A percentile compares a stretch with the other conserved stretches of the same genome.
phyloP scores from a whole-genome alignment of 2,329 filamentous ascomycete genomes.

The Epichloe uncinata region DNA sequence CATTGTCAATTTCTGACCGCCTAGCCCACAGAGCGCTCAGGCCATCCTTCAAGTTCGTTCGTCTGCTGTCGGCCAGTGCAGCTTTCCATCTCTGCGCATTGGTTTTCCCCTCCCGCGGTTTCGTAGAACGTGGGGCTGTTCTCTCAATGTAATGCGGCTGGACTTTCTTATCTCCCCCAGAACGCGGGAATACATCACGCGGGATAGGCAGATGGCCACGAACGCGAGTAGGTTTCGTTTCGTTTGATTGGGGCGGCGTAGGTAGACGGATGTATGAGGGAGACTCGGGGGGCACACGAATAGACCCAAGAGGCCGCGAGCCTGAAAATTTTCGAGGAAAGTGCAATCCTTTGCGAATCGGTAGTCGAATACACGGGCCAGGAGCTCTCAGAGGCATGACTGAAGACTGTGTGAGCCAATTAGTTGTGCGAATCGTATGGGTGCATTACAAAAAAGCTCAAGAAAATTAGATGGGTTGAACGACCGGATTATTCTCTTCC shows the following conservation, averaged over 20 bases:
- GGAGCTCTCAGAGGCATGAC: slow-evolving; percentile 17
- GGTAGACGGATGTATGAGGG: slow-evolving; percentile 80
- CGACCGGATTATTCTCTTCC: slow-evolving; percentile 2
- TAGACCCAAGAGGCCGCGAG: slow-evolving; percentile 25
- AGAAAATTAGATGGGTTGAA: background rate
- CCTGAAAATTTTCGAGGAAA: slow-evolving; percentile 20
- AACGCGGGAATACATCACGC: slow-evolving; percentile 58
- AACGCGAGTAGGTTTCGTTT: slow-evolving; percentile 31
- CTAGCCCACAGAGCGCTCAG: slow-evolving; percentile 56
- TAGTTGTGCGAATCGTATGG: background rate
- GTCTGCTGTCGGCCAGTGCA: slow-evolving; percentile 57
- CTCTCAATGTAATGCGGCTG: slow-evolving; percentile 44
- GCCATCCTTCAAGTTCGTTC: slow-evolving; percentile 59
- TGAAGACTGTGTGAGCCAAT: background rate
- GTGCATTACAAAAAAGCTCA: background rate
- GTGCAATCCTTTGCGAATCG: slow-evolving; percentile 14
- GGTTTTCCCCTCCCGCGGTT: slow-evolving; percentile 22
- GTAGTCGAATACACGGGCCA: slow-evolving; percentile 13
- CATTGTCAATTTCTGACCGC: slow-evolving; percentile 33
- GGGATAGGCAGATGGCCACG: slow-evolving; percentile 78
- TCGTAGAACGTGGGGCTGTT: slow-evolving; percentile 43
- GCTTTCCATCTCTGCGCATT: slow-evolving; percentile 49
- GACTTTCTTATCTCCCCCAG: slow-evolving; percentile 46
- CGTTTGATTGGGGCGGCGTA: slow-evolving; percentile 55
- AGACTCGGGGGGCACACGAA: slow-evolving; percentile 68